Conservation (phyloP, 2,329 filamentous ascomycete genomes). For the Neofusicoccum parvum region DNA sequence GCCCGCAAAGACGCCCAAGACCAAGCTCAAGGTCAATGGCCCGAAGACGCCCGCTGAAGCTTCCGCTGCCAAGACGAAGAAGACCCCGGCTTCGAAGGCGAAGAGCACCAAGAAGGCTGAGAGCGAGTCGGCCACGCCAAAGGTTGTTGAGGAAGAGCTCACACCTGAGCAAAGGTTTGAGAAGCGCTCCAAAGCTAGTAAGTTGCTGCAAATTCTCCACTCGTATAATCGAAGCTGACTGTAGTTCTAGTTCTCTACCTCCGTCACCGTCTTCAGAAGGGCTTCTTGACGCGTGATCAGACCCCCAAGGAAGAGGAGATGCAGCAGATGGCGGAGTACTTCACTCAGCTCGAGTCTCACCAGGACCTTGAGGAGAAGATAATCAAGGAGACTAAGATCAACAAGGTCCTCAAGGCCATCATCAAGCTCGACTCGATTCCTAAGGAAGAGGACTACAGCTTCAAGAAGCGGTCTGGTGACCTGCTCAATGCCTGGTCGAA, state of each 20-base stretch:
- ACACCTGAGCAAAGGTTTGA: constrained; percentile 58
- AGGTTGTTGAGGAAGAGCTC: constrained; percentile 55
- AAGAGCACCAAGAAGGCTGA: constrained; percentile 59
- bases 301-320: constrained; percentile 86
- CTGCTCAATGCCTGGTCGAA: constrained; percentile 90
- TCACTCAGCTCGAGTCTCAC: constrained; percentile 79
- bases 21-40: constrained; percentile 51
- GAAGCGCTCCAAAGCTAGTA: constrained; percentile 62
- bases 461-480: constrained; percentile 79
- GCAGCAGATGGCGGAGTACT: constrained; percentile 73
- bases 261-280: constrained; percentile 92
- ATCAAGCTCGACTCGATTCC: constrained; percentile 85
- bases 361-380: constrained; percentile 83
- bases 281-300: constrained; percentile 81
- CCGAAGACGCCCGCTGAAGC: constrained; percentile 36
- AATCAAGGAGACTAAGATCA: constrained; percentile 91
- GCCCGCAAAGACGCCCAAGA: constrained; percentile 55
- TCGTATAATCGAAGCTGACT: background rate
- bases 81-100: constrained; percentile 36
- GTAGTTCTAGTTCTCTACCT: constrained; percentile 74
- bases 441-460: constrained; percentile 83
- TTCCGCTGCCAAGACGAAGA: constrained; percentile 39
- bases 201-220: constrained; percentile 22
- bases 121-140: constrained; percentile 56
- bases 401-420: constrained; percentile 96